Percentiles rank a stretch among this genome's conserved stretches.
These are phyloP conservation scores for Cytidiella melzeri DNA, from an alignment of 768 basidiomycete species.

Conservation along the genomic window DNA sequence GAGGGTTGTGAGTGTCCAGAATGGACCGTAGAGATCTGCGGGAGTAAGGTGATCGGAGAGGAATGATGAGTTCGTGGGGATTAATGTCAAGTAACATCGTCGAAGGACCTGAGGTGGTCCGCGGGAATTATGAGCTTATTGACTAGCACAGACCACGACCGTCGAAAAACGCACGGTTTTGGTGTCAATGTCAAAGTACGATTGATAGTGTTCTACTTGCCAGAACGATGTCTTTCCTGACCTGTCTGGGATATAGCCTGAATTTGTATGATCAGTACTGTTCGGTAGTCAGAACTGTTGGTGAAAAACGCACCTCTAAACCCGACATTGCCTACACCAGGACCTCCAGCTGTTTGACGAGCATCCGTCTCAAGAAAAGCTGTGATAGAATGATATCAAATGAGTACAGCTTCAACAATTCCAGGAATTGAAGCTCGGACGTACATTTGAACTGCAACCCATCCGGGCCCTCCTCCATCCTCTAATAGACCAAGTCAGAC, in stretches of 20 bases:
- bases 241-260: slow-evolving; percentile 62
- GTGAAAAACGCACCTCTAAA: slow-evolving; percentile 4
- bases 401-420: neutral
- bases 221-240: slow-evolving; percentile 56
- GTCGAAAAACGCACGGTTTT: slow-evolving; percentile 53
- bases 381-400: neutral
- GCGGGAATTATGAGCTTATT: too few relatives aligned
- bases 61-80: slow-evolving; percentile 63
- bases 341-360: slow-evolving; percentile 10
- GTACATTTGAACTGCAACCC: slow-evolving; percentile 26
- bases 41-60: slow-evolving; percentile 59
- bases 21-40: slow-evolving; percentile 83
- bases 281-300: neutral
- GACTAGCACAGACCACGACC: too few relatives aligned
- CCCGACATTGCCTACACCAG: neutral
- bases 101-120: slow-evolving; percentile 60
- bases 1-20: slow-evolving; percentile 96
- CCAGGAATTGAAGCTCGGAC: neutral
- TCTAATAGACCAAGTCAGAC: slow-evolving; percentile 16
- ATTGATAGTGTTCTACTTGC: slow-evolving; percentile 81
- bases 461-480: slow-evolving; percentile 27
- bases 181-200: slow-evolving; percentile 87
- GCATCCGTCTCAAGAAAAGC: slow-evolving; percentile 24
- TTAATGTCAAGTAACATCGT: slow-evolving; percentile 72
- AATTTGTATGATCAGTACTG: neutral